phyloP scores from a whole-genome alignment of 305 asterid genomes.

The Stenogyne calaminthoides region DNA sequence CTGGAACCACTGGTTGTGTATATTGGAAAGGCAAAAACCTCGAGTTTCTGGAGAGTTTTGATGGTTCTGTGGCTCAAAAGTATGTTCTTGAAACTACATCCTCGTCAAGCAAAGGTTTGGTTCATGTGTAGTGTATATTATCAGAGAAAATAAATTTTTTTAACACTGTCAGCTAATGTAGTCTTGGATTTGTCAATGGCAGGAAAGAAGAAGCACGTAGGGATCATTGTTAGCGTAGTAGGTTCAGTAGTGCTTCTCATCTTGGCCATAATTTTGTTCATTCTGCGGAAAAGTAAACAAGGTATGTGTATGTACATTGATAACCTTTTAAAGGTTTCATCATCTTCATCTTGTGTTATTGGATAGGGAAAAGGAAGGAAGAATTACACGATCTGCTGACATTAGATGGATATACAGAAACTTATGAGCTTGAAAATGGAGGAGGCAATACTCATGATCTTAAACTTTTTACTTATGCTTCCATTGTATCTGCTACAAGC shows the following conservation, averaged over 20 bases:
- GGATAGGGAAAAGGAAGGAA: slow-evolving; percentile 30
- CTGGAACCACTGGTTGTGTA: slow-evolving; percentile 27
- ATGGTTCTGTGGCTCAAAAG: not conserved
- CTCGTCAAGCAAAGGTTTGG: slow-evolving; percentile 24
- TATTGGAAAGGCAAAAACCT: slow-evolving; percentile 41
- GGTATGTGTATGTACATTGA: slow-evolving; percentile 12
- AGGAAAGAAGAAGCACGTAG: slow-evolving; percentile 22
- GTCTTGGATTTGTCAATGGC: not conserved
- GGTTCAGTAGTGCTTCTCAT: slow-evolving; percentile 20
- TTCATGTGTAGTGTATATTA: not conserved
- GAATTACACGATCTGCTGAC: slow-evolving; percentile 29
- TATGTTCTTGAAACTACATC: slow-evolving; percentile 31
- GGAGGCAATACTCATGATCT: slow-evolving; percentile 35
- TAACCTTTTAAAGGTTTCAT: not conserved
- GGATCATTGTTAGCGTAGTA: slow-evolving; percentile 29
- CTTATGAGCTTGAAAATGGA: slow-evolving; percentile 21
- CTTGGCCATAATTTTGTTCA: slow-evolving; percentile 17
- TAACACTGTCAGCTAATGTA: not conserved
- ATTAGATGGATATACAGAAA: slow-evolving; percentile 35
- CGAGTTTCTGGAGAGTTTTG: slow-evolving; percentile 33
- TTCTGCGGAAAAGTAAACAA: slow-evolving; percentile 23
- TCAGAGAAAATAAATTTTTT: not conserved
- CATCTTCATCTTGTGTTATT: slow-evolving; percentile 1
- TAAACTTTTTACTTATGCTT: slow-evolving; percentile 34
- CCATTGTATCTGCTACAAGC: slow-evolving; percentile 37